Percentiles rank a stretch among this genome's conserved stretches.
These are phyloP conservation scores for Fistulina hepatica DNA, from an alignment of 1,284 basidiomycete species.

Conservation along the genomic window DNA sequence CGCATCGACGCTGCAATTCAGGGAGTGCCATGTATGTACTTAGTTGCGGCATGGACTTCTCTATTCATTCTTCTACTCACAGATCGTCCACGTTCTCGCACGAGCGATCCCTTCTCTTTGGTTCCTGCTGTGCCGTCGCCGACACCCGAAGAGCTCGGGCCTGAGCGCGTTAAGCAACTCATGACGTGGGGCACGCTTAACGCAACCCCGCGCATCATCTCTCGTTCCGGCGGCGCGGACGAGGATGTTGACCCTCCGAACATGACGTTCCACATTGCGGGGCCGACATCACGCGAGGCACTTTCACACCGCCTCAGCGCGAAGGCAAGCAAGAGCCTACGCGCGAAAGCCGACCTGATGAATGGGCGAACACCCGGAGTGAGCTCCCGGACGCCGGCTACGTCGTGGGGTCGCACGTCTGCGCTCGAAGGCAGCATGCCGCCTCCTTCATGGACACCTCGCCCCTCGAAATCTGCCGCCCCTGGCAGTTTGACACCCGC, in stretches of 20 bases:
- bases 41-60: constrained; percentile 1
- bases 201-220: constrained; percentile 77
- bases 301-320: constrained; percentile 71
- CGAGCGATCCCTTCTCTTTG: constrained; percentile 50
- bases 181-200: constrained; percentile 91
- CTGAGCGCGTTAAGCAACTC: constrained; percentile 69
- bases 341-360: constrained; percentile 55
- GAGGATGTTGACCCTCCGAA: constrained; percentile 37
- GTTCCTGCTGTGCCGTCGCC: constrained; percentile 82
- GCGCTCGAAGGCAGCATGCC: constrained; percentile 50
- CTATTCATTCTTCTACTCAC: constrained; percentile 10
- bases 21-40: constrained; percentile 59
- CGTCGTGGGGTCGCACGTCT: constrained; percentile 19
- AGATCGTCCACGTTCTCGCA: constrained; percentile 54
- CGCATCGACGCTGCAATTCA: constrained; percentile 82
- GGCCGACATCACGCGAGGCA: constrained; percentile 61
- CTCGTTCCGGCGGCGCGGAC: constrained; percentile 43
- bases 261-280: constrained; percentile 63
- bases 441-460: constrained; percentile 61
- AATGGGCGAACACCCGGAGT: no score
- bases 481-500: constrained; percentile 74
- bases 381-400: constrained; percentile 27
- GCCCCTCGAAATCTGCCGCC: constrained; percentile 40
- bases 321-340: constrained; percentile 56
- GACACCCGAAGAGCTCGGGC: constrained; percentile 68